phyloP scores from a whole-genome alignment of 2,329 filamentous ascomycete genomes.

The Aspergillus pseudoviridinutans region DNA sequence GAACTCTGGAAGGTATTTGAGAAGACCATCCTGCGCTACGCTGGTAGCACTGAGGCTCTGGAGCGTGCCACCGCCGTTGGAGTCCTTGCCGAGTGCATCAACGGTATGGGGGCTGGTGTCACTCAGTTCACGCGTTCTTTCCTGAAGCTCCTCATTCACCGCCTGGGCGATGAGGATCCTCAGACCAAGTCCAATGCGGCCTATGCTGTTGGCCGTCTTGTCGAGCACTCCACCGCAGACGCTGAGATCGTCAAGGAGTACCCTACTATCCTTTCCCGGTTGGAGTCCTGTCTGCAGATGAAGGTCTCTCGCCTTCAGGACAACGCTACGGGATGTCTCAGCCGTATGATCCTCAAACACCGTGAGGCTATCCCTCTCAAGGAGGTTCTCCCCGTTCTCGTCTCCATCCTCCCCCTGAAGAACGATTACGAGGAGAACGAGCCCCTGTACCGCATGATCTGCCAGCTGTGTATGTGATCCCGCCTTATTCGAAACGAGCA shows the following conservation, averaged over 20 bases:
- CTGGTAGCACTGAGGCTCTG: conserved; percentile 76
- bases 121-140: conserved; percentile 75
- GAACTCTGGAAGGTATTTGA: conserved; percentile 96
- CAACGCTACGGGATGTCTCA: conserved; percentile 88
- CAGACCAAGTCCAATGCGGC: conserved; percentile 95
- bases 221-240: conserved; percentile 72
- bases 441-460: conserved; percentile 85
- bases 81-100: conserved; percentile 84
- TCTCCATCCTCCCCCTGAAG: conserved; percentile 76
- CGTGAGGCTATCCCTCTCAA: conserved; percentile 75
- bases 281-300: conserved; percentile 78
- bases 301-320: conserved; percentile 79
- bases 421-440: conserved; percentile 97
- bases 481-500: background rate
- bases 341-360: conserved; percentile 86
- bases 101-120: conserved; percentile 75
- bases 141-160: conserved; percentile 77
- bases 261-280: conserved; percentile 72
- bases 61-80: conserved; percentile 89
- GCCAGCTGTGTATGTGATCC: conserved; percentile 68
- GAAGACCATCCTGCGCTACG: conserved; percentile 83
- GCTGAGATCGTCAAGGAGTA: conserved; percentile 71
- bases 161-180: conserved; percentile 80
- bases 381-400: conserved; percentile 76
- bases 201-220: conserved; percentile 81